phyloP scores from a whole-genome alignment of 257 asterid genomes.

The Ehretia macrophylla region DNA sequence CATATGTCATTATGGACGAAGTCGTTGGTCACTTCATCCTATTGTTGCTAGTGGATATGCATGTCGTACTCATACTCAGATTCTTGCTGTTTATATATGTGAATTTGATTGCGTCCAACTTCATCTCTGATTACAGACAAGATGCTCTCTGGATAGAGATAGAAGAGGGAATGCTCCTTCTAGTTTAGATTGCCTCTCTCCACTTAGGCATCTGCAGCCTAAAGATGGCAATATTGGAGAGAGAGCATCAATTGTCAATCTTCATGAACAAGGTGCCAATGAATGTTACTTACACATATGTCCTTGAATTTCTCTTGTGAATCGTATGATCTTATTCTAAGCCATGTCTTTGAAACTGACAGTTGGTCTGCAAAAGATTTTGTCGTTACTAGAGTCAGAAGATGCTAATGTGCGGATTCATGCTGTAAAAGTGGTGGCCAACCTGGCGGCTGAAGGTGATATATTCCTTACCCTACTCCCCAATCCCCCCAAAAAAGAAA shows the following conservation, averaged over 20 bases:
- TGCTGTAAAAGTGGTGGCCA: conserved; percentile 99
- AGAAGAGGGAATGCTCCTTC: conserved; percentile 50
- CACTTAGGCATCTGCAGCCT: conserved; percentile 52
- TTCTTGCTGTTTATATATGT: too few relatives aligned
- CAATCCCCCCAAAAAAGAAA: conserved; percentile 8
- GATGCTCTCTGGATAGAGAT: conserved; percentile 56
- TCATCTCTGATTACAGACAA: conserved; percentile 29
- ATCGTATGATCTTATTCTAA: too few relatives aligned
- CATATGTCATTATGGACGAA: too few relatives aligned
- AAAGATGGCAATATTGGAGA: conserved; percentile 76
- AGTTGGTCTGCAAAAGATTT: conserved; percentile 96
- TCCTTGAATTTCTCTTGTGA: too few relatives aligned
- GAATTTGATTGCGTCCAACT: too few relatives aligned
- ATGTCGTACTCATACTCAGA: too few relatives aligned
- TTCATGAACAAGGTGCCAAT: conserved; percentile 91
- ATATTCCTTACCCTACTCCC: conserved; percentile 14
- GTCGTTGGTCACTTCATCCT: too few relatives aligned
- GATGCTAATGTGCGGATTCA: conserved; percentile 89
- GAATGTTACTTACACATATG: conserved; percentile 4
- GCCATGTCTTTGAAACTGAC: conserved; percentile 9
- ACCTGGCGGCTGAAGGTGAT: conserved; percentile 98
- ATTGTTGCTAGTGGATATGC: too few relatives aligned
- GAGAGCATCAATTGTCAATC: conserved; percentile 76
- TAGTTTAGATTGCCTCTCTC: conserved; percentile 54
- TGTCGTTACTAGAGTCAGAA: conserved; percentile 90